These are phyloP conservation scores for Coemansia sp. DNA, from an alignment of 192 early-diverging fungal species.

Conservation along the genomic window DNA sequence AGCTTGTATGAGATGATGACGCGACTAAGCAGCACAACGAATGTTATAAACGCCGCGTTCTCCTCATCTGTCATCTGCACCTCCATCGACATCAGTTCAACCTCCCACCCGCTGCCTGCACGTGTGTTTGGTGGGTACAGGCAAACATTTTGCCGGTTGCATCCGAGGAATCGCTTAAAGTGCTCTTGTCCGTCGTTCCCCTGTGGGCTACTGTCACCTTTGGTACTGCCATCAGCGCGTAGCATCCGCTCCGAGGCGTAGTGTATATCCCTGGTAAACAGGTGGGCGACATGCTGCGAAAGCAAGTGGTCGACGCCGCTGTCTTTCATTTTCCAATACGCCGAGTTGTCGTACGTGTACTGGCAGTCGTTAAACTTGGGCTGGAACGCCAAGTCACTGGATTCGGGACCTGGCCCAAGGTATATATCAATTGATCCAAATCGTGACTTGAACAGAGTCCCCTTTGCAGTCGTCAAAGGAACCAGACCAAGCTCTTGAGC, in stretches of 20 bases:
- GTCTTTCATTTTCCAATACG: slow-evolving; percentile 70
- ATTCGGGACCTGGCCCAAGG: slow-evolving; percentile 59
- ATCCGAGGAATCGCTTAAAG: slow-evolving; percentile 97
- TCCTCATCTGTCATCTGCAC: slow-evolving; percentile 95
- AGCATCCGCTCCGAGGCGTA: slow-evolving; percentile 86
- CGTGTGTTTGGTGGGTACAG: slow-evolving; percentile 94
- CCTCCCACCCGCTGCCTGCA: slow-evolving; percentile 92
- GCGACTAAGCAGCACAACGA: slow-evolving; percentile 91
- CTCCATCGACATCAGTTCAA: slow-evolving; percentile 96
- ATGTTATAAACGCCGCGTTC: slow-evolving; percentile 93
- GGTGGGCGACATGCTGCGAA: slow-evolving; percentile 88
- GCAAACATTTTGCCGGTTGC: slow-evolving; percentile 98
- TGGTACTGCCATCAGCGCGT: slow-evolving; percentile 51
- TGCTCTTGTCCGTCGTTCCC: slow-evolving; percentile 75
- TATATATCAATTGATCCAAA: slow-evolving; percentile 94
- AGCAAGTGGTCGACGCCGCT: slow-evolving; percentile 85
- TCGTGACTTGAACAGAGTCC: slow-evolving; percentile 88
- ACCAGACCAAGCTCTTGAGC: slow-evolving; percentile 82
- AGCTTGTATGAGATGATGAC: slow-evolving; percentile 82
- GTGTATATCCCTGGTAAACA: slow-evolving; percentile 97
- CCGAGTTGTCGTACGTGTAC: slow-evolving; percentile 75
- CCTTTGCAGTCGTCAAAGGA: slow-evolving; percentile 74
- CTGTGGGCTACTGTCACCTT: background rate
- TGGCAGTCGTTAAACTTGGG: slow-evolving; percentile 90
- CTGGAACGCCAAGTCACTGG: slow-evolving; percentile 64